A percentile compares a stretch with the other conserved stretches of the same genome.
phyloP scores from a whole-genome alignment of 257 asterid species.

The Solanum lignicaule region DNA sequence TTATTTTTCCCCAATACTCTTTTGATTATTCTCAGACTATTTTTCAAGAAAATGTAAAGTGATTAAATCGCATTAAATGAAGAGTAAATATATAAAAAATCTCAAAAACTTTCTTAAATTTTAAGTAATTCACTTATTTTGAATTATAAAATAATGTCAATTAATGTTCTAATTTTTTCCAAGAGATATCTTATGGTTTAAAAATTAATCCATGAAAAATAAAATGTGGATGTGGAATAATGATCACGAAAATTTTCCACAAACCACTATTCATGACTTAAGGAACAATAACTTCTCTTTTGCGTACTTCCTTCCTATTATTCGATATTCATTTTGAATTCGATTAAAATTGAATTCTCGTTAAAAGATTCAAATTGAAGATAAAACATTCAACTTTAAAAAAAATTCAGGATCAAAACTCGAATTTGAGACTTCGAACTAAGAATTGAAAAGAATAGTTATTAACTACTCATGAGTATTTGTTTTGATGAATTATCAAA shows the following conservation, averaged over 20 bases:
- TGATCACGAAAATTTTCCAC: background rate
- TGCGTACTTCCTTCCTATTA: background rate
- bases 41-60: no score
- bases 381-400: no score
- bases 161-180: background rate
- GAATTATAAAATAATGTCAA: background rate
- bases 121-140: background rate
- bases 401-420: fast-evolving
- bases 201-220: background rate
- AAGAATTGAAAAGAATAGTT: no score
- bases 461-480: no score
- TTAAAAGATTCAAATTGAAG: fast-evolving
- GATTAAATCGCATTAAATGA: no score
- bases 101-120: background rate
- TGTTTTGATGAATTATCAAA: no score
- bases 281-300: background rate
- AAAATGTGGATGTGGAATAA: background rate
- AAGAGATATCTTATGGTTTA: background rate
- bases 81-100: no score
- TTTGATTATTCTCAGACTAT: no score
- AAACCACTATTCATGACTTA: background rate
- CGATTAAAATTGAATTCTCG: background rate
- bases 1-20: no score
- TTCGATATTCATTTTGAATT: fast-evolving
- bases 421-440: no score